Base-by-base conservation (phyloP, 139 green algal species). In the Desmodesmus armatus region DNA sequence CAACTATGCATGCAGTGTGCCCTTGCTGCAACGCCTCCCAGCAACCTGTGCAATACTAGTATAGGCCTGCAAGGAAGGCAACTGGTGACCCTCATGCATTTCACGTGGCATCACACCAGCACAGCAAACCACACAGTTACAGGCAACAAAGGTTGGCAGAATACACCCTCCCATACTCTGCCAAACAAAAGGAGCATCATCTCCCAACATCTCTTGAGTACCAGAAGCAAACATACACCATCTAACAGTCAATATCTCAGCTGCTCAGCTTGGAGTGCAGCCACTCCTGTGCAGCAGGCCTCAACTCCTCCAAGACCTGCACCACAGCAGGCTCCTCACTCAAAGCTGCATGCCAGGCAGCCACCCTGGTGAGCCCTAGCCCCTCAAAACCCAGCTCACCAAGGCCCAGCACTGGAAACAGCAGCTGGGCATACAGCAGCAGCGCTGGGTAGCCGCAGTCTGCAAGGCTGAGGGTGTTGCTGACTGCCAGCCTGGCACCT, bases 391-490 rank as follows among this genome's bases (percentile, higher is more conserved):
- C 70, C 5, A 69, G 13, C 62, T 79, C 17, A 2, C 77, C 84
- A 27, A 71, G n/a, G 0, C 85, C 85, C 37, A 86, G 17, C 37
- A 51, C 85, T 33, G 85, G 72, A 49, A 85, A 79, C 0, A 89
- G 67, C 17, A 87, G n/a, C 37, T 89, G 79, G 35, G 79, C 79
- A 71, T 89, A 89, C 31, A 80, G 40, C 19, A 89, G 23, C 72
- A 87, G 74, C 5, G 60, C 85, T 3, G 85, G 85, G 63, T 89
- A 89, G 47, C 70, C 79, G 37, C 71, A 84, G 40, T 89, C 85
- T 25, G 72, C 85, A 3, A 89, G 49, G 17, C 47, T 80, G 7
- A 89, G 44, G 0, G 9, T 51, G n/a, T 29, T 0, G 2, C 40
- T 63, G 31, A 66, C 77, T 29, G 77, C 77, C 55, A 74, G 73